Evolutionary conservation across 129 eudicot genomes (phyloP), one percentile per base, ranked within the genome.

Genomic region (Arctium minus): DNA sequence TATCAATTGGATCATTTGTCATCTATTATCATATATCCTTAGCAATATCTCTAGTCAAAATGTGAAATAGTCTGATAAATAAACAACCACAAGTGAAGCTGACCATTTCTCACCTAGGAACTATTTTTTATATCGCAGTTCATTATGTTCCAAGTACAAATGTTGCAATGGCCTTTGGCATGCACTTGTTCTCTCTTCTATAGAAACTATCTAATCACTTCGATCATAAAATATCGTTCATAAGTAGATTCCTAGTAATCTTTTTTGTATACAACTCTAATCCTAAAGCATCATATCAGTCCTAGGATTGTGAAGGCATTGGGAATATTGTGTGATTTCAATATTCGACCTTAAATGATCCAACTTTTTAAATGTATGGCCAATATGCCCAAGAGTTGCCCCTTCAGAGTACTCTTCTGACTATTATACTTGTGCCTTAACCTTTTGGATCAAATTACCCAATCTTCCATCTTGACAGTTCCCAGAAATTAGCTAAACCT

Each of bases 261-360:
- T 11, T 27, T 33, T 81, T 9, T n/a, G 7, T 17, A 40, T 81
- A 15, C 75, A 31, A 13, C 75, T 13, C 30, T 37, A 65, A 81
- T 72, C 84, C 60, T 53, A 73, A 81, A 75, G 62, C 75, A 75
- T 82, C 70, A 67, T 70, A 75, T 82, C 70, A 67, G 17, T 44
- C 42, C 74, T 70, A 74, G 9, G 6, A 42, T 74, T 82, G 17
- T 65, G 27, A 68, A 9, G 36, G 6, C 62, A 36, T 11, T 5
- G 38, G 6, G 18, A n/a, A 74, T 46, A 40, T 73, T 60, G 44
- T 71, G 37, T 9, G 15, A 56, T 81, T 75, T 60, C 60, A 36
- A 30, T 56, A 73, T 75, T 60, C 60, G 22, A 40, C 64, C 72
- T 37, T 15, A 73, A 33, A 40, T 8, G 27, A 60, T 74, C 22